These are phyloP conservation scores for Maudiozyma barnettii DNA, from an alignment of 805 yeast species.

Conservation along the genomic window DNA sequence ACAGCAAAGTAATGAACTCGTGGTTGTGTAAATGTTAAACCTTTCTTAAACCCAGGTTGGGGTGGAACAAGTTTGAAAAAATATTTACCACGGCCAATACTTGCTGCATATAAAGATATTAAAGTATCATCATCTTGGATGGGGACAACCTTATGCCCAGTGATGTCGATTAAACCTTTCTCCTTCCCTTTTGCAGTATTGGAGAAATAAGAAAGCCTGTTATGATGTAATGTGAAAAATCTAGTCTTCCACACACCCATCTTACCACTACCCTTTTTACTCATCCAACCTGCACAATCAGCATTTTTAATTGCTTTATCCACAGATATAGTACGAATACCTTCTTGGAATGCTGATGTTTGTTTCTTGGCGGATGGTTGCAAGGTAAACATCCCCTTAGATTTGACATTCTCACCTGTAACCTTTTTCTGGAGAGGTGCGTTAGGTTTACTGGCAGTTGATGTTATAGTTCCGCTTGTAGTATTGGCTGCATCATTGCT, in stretches of 20 bases:
- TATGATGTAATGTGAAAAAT: slow-evolving; percentile 78
- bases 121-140: slow-evolving; percentile 75
- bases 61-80: slow-evolving; percentile 93
- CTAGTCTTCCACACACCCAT: slow-evolving; percentile 86
- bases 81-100: slow-evolving; percentile 82
- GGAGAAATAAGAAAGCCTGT: slow-evolving; percentile 81
- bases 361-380: slow-evolving; percentile 37
- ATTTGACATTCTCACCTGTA: slow-evolving; percentile 21
- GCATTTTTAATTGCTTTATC: slow-evolving; percentile 68
- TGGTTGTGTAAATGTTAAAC: slow-evolving; percentile 92
- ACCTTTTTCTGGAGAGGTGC: neutral
- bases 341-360: slow-evolving; percentile 81
- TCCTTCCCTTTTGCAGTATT: slow-evolving; percentile 70
- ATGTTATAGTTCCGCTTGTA: neutral
- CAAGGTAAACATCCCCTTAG: slow-evolving; percentile 27
- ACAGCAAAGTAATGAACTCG: slow-evolving; percentile 94
- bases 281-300: slow-evolving; percentile 87
- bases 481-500: neutral
- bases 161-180: slow-evolving; percentile 88
- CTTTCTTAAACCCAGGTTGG: slow-evolving; percentile 92
- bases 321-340: slow-evolving; percentile 68
- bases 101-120: slow-evolving; percentile 80
- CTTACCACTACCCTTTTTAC: slow-evolving; percentile 75
- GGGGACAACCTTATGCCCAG: slow-evolving; percentile 86
- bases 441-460: neutral